These are phyloP conservation scores for Phaseolus lunatus DNA, from an alignment of 306 rosid species.

Conservation along the genomic window DNA sequence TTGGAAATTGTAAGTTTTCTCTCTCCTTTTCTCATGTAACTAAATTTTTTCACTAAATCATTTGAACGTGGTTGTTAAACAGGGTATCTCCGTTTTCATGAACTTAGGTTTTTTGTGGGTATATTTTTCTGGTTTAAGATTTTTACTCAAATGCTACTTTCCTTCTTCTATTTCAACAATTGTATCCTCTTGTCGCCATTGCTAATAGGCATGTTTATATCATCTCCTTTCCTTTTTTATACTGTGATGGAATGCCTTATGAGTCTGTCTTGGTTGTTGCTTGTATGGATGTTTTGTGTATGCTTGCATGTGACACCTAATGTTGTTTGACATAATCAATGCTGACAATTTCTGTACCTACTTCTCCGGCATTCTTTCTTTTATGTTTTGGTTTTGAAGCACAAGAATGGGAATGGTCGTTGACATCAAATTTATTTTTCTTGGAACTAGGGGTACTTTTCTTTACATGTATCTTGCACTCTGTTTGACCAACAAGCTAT, in stretches of 20 bases:
- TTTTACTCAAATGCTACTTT: conserved; percentile 8
- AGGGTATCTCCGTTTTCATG: conserved; percentile 25
- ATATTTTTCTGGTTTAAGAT: conserved; percentile 16
- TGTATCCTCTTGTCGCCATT: not conserved
- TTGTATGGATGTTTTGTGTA: not conserved
- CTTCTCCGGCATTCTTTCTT: not conserved
- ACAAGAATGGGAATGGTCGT: not conserved
- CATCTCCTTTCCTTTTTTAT: not conserved
- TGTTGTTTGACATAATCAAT: conserved; percentile 11
- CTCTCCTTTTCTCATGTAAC: conserved; percentile 21
- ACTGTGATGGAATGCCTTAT: not conserved
- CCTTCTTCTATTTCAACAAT: not conserved
- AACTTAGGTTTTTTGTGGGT: conserved; percentile 6
- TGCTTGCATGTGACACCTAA: not conserved
- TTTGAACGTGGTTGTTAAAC: conserved; percentile 21
- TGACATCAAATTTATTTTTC: conserved; percentile 20
- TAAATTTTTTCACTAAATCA: not conserved
- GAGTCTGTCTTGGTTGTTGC: conserved; percentile 22
- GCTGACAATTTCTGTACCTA: not conserved
- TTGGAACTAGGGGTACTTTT: conserved; percentile 7
- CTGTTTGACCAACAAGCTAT: not conserved
- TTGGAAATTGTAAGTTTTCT: conserved; percentile 74
- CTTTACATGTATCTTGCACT: not conserved
- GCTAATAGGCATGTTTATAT: not conserved
- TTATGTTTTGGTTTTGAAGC: conserved; percentile 1